Evolutionary conservation across 352 stramenopile species (phyloP), one percentile per base, ranked within the genome.

Genomic region (Phytophthora lateralis): DNA sequence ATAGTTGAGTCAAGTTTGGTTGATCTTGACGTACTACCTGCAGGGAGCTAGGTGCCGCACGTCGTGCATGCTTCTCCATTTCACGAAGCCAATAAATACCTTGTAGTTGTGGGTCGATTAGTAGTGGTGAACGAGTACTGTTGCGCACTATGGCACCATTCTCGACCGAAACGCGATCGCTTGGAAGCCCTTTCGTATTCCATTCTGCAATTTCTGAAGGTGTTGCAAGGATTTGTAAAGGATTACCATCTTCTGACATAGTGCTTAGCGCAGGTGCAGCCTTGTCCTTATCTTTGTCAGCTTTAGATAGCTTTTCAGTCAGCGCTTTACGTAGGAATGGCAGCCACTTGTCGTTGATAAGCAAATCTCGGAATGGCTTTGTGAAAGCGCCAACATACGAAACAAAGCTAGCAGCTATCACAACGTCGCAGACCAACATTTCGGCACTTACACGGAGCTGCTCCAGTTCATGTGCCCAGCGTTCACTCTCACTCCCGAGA

Each of bases 371-470:
- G 60, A 96, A 98, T 0, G 78, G 71, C 47, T 98, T 98, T 2
- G 93, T 98, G 59, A 98, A 98, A 2, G 92, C 90, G 8, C 93
- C 95, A n/a, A 93, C 78, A 41, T 98, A 98, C 20, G 88, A 97
- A 26, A 98, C 93, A 51, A 98, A 98, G 15, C 91, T 95, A 7
- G 90, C 83, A 27, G 90, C 91, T 3, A 98, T 60, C 4, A 98
- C 63, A 37, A 97, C 89, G 53, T 98, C 93, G 21, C 91, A 93
- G 0, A 94, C 82, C 11, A 98, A 66, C 26, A 91, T 76, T 14
- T 92, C 76, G 6, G 84, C 81, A 50, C 96, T 76, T 29, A 35
- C 41, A 47, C 94, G 69, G 7, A 98, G 77, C 18, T 78, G 66
- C 6, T 85, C 71, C 6, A 98, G 83, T 46, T 97, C 94, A 4